Percentiles rank a stretch among this genome's conserved stretches.
phyloP scores from a whole-genome alignment of 2,329 filamentous ascomycete genomes.

The Aspergillaceae sp. region DNA sequence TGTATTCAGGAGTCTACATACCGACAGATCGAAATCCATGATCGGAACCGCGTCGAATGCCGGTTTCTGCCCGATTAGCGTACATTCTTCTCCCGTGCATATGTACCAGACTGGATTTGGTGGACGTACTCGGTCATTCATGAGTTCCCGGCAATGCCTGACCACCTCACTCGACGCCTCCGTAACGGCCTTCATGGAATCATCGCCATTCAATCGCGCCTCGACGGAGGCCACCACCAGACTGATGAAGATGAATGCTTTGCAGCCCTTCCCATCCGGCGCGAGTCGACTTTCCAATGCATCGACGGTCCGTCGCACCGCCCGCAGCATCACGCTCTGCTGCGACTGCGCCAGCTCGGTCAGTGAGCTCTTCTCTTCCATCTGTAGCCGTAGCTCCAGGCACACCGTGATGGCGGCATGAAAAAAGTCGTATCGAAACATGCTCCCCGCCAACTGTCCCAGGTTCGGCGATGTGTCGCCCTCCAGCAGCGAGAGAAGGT shows the following conservation, averaged over 20 bases:
- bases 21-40: conserved; percentile 10
- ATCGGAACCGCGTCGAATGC: conserved; percentile 2
- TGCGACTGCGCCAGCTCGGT: conserved; percentile 25
- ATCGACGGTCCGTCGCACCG: conserved; percentile 21
- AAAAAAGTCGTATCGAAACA: conserved; percentile 29
- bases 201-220: conserved; percentile 23
- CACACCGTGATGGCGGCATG: conserved; percentile 26
- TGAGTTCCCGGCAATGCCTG: conserved; percentile 14
- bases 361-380: conserved; percentile 15
- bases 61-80: too few relatives aligned
- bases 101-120: too few relatives aligned
- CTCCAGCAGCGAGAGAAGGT: conserved; percentile 26
- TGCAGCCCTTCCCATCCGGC: conserved; percentile 18
- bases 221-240: conserved; percentile 24
- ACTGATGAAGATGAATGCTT: conserved; percentile 22
- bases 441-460: conserved; percentile 23
- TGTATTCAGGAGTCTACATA: background rate
- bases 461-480: conserved; percentile 14
- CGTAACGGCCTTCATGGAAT: conserved; percentile 18
- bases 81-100: too few relatives aligned
- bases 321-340: conserved; percentile 20
- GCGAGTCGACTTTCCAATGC: conserved; percentile 21
- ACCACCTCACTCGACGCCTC: conserved; percentile 14
- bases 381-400: conserved; percentile 24
- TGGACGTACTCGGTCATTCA: conserved; percentile 4